These are phyloP conservation scores for Hypoxylon sp. DNA, from an alignment of 2,329 filamentous ascomycete genomes.

Conservation along the genomic window DNA sequence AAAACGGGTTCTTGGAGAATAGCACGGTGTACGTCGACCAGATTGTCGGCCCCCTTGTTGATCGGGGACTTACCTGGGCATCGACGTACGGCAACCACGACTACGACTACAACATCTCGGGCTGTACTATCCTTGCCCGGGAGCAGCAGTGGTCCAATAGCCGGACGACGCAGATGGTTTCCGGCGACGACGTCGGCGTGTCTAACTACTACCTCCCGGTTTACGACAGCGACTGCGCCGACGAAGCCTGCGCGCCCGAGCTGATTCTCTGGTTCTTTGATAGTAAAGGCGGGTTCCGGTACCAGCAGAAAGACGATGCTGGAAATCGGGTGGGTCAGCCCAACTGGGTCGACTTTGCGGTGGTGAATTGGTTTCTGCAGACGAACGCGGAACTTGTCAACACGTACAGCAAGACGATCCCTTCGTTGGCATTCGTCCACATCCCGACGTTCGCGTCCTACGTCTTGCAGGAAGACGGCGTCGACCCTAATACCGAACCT, in stretches of 20 bases:
- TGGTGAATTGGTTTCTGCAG: slow-evolving; percentile 59
- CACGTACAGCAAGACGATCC: slow-evolving; percentile 53
- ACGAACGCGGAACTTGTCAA: slow-evolving; percentile 49
- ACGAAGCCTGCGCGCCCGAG: slow-evolving; percentile 52
- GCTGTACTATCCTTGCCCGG: slow-evolving; percentile 56
- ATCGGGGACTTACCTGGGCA: slow-evolving; percentile 69
- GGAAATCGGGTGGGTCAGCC: slow-evolving; percentile 52
- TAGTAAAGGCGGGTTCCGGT: slow-evolving; percentile 67
- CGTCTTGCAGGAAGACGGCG: slow-evolving; percentile 54
- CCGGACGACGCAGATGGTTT: slow-evolving; percentile 57
- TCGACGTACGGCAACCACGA: slow-evolving; percentile 81
- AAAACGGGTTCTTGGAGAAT: slow-evolving; percentile 68
- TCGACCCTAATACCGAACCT: slow-evolving; percentile 55
- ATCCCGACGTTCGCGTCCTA: slow-evolving; percentile 60
- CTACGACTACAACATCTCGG: slow-evolving; percentile 67
- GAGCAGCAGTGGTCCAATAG: slow-evolving; percentile 56
- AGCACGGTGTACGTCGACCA: slow-evolving; percentile 68
- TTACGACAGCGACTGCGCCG: slow-evolving; percentile 53
- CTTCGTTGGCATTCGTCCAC: slow-evolving; percentile 62
- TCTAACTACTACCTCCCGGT: slow-evolving; percentile 64
- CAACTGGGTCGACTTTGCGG: slow-evolving; percentile 59
- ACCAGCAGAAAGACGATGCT: slow-evolving; percentile 53
- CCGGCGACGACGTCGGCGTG: slow-evolving; percentile 52
- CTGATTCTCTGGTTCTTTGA: slow-evolving; percentile 80
- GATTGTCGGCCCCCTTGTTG: slow-evolving; percentile 68